Base-by-base conservation (phyloP, 352 stramenopile genomes). In the Phytopythium vexans region DNA sequence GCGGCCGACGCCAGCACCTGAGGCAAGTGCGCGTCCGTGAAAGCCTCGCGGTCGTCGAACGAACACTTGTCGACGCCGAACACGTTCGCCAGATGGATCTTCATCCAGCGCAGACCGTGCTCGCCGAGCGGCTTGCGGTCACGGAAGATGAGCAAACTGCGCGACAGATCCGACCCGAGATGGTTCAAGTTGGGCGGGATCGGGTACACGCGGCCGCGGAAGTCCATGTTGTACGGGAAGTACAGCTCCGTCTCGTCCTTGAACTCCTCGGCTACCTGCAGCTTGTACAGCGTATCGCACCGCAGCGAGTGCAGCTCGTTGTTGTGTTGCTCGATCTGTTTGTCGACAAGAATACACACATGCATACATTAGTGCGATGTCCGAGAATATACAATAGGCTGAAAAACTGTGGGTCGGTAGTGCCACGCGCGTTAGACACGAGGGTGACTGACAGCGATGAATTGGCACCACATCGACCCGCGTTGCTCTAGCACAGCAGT, bases 171-270 rank as follows among this genome's bases (percentile, higher is more conserved):
- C 12, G 95, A 98, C 34, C 97, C 97, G 48, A 99, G 70, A 70
- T 99, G 98, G 62, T 98, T 99, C 3, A 99, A 77, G 70, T 99
- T 98, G 4, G 97, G 97, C 49, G 97, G 97, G 9, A 99, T 89
- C 48, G 98, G 97, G 66, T 99, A 99, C 52, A 97, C 97, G 45
- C 98, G 82, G 35, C 98, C 97, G 37, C 97, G 86, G 72, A 99
- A 99, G 64, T 99, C 98, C 72, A 99, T 88, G 74, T 99, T 99
- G 82, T 99, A 99, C 38, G 97, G 97, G 64, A 98, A 99, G 74
- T 98, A 99, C 27, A 99, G 89, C 56, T 88, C 87, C 12, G 97
- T 81, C 67, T 98, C 97, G 56, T 99, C 81, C 68, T 94, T 86
- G 68, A 99, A 99, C 53, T 98, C 87, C 47, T 98, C 76, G 0